Evolutionary conservation across 768 basidiomycete genomes (phyloP), one percentile per base, ranked within the genome.

Genomic region (Mycena haematopus): DNA sequence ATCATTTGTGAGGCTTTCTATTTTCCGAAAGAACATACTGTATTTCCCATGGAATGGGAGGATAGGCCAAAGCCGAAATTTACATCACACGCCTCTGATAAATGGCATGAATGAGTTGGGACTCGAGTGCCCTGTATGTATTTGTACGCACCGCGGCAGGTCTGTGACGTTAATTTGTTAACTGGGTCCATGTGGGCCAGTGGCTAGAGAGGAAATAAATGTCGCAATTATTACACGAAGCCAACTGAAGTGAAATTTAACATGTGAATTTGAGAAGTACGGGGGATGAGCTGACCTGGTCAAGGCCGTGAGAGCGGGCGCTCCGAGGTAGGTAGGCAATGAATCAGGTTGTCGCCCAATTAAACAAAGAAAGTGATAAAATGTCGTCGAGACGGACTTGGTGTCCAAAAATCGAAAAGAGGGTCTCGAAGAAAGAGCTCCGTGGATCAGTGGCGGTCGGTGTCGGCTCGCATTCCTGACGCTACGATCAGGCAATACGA

Each of bases 41-140:
- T 69, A 52, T 73, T 69, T 24, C 75, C 75, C 66, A 73, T 72
- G 40, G 75, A 73, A 31, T 73, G 66, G 6, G 75, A 73, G 4
- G 70, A 62, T 52, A 74, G 63, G 36, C 56, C n/a, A 76, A 76
- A 46, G 72, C 70, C 21, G 74, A 70, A 44, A 74, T n/a, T 73
- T 15, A 73, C 74, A 47, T 73, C 66, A 58, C 75, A 78, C 10
- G 74, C 72, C 58, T 72, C 74, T 74, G 51, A 35, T 11, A 52
- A 36, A 53, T 40, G n/a, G 22, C 7, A 7, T 31, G 9, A 49
- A 47, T 31, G 36, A 40, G 52, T 44, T 8, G 58, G 21, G n/a
- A 17, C 40, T 29, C 19, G 47, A 29, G 33, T 24, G 15, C 11
- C 25, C 33, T 14, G 3, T n/a, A 10, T 55, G 31, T 8, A 40